Percentiles rank a stretch among this genome's conserved stretches.
phyloP scores from a whole-genome alignment of 225 moss, liverwort and hornwort species.

The Marchantia paleacea region DNA sequence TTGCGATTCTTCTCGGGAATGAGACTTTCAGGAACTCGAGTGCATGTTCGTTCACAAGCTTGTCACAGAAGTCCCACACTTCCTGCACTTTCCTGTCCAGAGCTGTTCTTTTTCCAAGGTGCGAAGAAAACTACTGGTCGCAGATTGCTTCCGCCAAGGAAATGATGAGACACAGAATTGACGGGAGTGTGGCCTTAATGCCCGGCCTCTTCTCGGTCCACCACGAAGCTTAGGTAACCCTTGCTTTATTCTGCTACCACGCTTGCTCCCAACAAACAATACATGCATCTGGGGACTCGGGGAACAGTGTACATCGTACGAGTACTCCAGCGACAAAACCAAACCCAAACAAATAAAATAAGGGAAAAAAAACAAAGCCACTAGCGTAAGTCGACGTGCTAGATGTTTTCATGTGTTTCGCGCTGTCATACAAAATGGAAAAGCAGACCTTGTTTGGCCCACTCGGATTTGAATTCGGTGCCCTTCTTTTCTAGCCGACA shows the following conservation, averaged over 20 bases:
- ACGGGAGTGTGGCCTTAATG: constrained; percentile 1
- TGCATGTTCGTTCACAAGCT: not conserved
- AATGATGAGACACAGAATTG: constrained; percentile 9
- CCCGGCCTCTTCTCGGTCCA: constrained; percentile 10
- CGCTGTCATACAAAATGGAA: not conserved
- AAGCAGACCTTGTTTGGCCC: not conserved
- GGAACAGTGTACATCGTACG: not conserved
- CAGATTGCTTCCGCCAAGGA: not conserved
- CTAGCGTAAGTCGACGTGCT: not conserved
- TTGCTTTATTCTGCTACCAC: not conserved
- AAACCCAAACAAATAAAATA: too few species aligned
- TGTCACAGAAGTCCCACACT: constrained; percentile 11
- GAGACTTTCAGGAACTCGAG: constrained; percentile 11
- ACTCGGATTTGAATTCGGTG: not conserved
- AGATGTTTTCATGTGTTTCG: not conserved
- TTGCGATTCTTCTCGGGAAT: constrained; percentile 6
- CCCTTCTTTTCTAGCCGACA: not conserved
- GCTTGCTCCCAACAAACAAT: not conserved
- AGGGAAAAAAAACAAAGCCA: too few species aligned
- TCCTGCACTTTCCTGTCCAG: not conserved
- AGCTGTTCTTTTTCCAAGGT: constrained; percentile 4
- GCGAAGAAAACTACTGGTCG: constrained; percentile 6
- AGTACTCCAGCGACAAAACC: not conserved
- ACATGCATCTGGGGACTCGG: not conserved
- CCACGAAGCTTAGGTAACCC: not conserved